phyloP scores from a whole-genome alignment of 169 alveolate genomes.

The Plasmodium vinckei region DNA sequence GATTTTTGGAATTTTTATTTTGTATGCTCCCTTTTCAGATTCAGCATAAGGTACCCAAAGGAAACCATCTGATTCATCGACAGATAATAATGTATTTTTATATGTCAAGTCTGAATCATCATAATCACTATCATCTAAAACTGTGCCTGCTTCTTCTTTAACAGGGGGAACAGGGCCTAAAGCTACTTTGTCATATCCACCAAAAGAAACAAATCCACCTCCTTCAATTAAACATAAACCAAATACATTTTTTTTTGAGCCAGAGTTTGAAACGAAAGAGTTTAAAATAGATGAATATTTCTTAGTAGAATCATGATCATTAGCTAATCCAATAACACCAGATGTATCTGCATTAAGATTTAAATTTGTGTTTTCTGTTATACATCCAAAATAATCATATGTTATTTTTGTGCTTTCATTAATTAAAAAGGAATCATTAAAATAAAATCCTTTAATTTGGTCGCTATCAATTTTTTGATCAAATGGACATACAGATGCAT shows the following conservation, averaged over 20 bases:
- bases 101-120: not conserved
- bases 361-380: conserved; percentile 27
- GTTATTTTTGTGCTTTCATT: not conserved
- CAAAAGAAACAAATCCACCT: conserved; percentile 52
- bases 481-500: conserved; percentile 50
- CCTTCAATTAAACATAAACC: conserved; percentile 31
- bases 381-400: conserved; percentile 36
- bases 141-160: not conserved
- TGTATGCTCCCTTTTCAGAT: conserved; percentile 1
- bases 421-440: conserved; percentile 32
- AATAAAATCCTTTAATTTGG: conserved; percentile 40
- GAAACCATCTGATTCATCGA: not conserved
- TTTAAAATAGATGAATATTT: conserved; percentile 22
- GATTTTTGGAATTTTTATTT: conserved; percentile 3
- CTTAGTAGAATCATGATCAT: not conserved
- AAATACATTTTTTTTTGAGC: conserved; percentile 44
- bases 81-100: not conserved
- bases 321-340: conserved; percentile 54
- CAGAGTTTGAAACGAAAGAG: conserved; percentile 15
- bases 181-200: conserved; percentile 17
- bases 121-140: not conserved
- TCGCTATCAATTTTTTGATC: conserved; percentile 16
- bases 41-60: conserved; percentile 18
- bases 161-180: not conserved
- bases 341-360: conserved; percentile 27